Evolutionary conservation across 352 stramenopile species (phyloP), one percentile per base, ranked within the genome.

Genomic region (Phytophthora citrophthora): DNA sequence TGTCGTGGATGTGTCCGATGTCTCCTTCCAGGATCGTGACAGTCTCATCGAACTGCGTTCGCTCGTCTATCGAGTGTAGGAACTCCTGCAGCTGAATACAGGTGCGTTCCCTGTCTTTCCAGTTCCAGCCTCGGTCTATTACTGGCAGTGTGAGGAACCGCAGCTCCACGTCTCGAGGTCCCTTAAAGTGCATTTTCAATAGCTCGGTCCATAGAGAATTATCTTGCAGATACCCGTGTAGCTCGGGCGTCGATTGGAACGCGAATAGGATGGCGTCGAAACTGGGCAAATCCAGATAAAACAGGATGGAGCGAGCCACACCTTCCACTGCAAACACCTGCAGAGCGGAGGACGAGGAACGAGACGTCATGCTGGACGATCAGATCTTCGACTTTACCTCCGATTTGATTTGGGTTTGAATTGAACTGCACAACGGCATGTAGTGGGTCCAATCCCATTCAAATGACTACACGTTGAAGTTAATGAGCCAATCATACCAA

Each of bases 141-240:
- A 8, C 1, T 11, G 7, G 29, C 1, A 32, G 29, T 8, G 52
- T 50, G 10, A 77, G 39, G 38, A 70, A 74, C 7, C 49, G 50
- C 20, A 80, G 43, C 9, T 75, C 60, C 6, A 43, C 3, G 9
- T 76, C 68, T 43, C 60, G 31, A 32, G 20, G 20, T 7, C 59
- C 67, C 20, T 48, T 39, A 4, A 83, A 63, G 34, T 78, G 60
- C 16, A 58, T 5, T 3, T 39, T 18, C 1, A 72, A 39, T 16
- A 82, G 43, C 36, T 76, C 45, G 11, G 68, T 43, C 72, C 76
- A 85, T 4, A 85, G 53, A 26, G 41, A 8, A n/a, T 41, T 8
- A 49, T 86, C 76, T 10, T 67, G 32, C 26, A 74, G 12, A 48
- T 72, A 67, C 3, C 7, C 13, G 9, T 38, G 26, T 2, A 70